Percentiles rank a stretch among this genome's conserved stretches.
phyloP scores from a whole-genome alignment of 768 basidiomycete species.

The Rhizopogon rudus region DNA sequence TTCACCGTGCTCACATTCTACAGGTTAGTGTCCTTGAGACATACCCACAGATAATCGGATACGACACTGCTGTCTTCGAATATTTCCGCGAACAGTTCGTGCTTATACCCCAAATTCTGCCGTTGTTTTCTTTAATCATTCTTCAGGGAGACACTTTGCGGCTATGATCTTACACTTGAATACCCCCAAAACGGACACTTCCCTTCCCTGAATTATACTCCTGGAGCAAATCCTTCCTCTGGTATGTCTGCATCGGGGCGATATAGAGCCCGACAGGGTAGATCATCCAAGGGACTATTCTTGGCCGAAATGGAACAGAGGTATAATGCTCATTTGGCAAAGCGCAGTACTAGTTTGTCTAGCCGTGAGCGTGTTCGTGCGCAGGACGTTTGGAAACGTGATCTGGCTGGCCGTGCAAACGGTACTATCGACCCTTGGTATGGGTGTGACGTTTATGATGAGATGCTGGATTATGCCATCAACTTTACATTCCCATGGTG shows the following conservation, averaged over 20 bases:
- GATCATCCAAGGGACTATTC: constrained; percentile 15
- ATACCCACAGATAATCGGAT: constrained; percentile 72
- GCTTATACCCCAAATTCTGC: neutral
- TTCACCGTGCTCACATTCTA: constrained; percentile 1
- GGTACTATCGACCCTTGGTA: constrained; percentile 61
- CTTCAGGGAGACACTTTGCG: constrained; percentile 54
- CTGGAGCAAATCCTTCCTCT: constrained; percentile 11
- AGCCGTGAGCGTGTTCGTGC: constrained; percentile 22
- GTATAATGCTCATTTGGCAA: constrained; percentile 18
- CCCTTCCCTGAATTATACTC: constrained; percentile 25
- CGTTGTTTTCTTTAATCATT: neutral
- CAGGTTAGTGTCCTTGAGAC: constrained; percentile 61
- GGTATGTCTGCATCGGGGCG: neutral
- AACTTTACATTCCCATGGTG: constrained; percentile 68
- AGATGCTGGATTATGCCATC: constrained; percentile 65
- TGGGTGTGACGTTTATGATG: constrained; percentile 58
- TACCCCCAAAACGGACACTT: constrained; percentile 60
- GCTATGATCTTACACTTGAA: constrained; percentile 60
- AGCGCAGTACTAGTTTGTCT: constrained; percentile 13
- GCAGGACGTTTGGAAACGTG: constrained; percentile 36
- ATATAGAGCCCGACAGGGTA: constrained; percentile 12
- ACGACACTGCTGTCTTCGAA: constrained; percentile 58
- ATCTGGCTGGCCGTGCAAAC: constrained; percentile 42
- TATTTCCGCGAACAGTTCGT: constrained; percentile 69
- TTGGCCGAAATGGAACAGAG: constrained; percentile 16